These are phyloP conservation scores for Malbranchea zuffiana DNA, from an alignment of 2,329 filamentous ascomycete species.

Conservation along the genomic window DNA sequence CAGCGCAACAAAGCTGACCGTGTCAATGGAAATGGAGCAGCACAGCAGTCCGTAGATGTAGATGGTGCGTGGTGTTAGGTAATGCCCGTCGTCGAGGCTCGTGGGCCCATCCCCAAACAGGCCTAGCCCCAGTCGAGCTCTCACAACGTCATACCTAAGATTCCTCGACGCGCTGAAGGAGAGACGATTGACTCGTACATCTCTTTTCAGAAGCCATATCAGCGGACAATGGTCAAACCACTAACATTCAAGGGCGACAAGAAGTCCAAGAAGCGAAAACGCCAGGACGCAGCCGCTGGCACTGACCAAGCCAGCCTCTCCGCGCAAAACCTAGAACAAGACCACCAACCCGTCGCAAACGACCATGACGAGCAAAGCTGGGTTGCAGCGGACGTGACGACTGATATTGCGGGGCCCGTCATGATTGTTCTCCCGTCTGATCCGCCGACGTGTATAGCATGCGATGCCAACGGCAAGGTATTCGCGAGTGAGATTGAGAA, in stretches of 20 bases:
- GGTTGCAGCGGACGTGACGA: conserved; percentile 68
- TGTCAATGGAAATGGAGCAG: no score
- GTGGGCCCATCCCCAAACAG: no score
- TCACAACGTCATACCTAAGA: no score
- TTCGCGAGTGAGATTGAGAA: conserved; percentile 78
- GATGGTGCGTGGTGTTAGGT: no score
- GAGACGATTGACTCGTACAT: no score
- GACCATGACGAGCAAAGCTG: conserved; percentile 66
- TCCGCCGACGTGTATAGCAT: conserved; percentile 63
- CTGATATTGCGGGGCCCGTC: conserved; percentile 70
- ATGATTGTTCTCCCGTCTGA: conserved; percentile 71
- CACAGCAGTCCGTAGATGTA: no score
- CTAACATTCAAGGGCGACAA: conserved; percentile 96
- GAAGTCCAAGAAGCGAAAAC: conserved; percentile 84
- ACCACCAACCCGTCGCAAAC: conserved; percentile 26
- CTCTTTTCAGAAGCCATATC: no score
- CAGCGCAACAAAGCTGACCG: no score
- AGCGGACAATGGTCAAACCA: conserved; percentile 54
- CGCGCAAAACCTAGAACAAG: conserved; percentile 6
- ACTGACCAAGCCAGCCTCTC: conserved; percentile 33
- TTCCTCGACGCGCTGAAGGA: no score
- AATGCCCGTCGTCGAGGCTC: no score
- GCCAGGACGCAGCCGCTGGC: conserved; percentile 45
- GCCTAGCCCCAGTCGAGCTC: no score
- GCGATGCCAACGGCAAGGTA: conserved; percentile 75